These are phyloP conservation scores for Candida berthetii DNA, from an alignment of 805 yeast genomes.

Conservation along the genomic window DNA sequence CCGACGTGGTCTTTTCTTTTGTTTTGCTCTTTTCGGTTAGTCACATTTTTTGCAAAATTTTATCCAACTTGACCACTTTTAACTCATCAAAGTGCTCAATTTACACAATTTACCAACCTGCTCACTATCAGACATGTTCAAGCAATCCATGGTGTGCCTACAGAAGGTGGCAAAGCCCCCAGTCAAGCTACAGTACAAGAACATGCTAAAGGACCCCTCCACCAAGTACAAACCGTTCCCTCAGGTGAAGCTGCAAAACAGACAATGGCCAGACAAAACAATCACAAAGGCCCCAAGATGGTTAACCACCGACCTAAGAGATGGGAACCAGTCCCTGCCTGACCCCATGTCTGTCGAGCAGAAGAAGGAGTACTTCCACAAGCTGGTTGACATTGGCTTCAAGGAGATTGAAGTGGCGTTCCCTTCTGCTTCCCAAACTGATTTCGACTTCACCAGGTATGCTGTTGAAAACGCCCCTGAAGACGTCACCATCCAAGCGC, in stretches of 20 bases:
- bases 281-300: conserved; percentile 73
- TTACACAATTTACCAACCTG: too few relatives aligned
- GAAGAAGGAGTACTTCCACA: conserved; percentile 70
- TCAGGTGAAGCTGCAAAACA: conserved; percentile 48
- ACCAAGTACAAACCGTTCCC: conserved; percentile 51
- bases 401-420: conserved; percentile 78
- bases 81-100: too few relatives aligned
- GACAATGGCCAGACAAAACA: conserved; percentile 66
- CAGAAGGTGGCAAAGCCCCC: conserved; percentile 18
- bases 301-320: conserved; percentile 76
- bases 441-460: conserved; percentile 74
- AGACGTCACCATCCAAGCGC: conserved; percentile 67
- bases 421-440: conserved; percentile 80
- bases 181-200: conserved; percentile 26
- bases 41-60: too few relatives aligned
- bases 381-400: conserved; percentile 66
- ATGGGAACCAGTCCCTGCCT: conserved; percentile 77
- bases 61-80: too few relatives aligned
- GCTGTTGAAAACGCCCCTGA: conserved; percentile 77
- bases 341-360: conserved; percentile 77
- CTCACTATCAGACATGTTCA: too few relatives aligned
- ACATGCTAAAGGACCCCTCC: conserved; percentile 70
- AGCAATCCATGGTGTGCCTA: conserved; percentile 7
- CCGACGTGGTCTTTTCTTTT: too few relatives aligned
- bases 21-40: too few relatives aligned